phyloP scores from a whole-genome alignment of 805 yeast genomes.

The Metschnikowia lachancei region DNA sequence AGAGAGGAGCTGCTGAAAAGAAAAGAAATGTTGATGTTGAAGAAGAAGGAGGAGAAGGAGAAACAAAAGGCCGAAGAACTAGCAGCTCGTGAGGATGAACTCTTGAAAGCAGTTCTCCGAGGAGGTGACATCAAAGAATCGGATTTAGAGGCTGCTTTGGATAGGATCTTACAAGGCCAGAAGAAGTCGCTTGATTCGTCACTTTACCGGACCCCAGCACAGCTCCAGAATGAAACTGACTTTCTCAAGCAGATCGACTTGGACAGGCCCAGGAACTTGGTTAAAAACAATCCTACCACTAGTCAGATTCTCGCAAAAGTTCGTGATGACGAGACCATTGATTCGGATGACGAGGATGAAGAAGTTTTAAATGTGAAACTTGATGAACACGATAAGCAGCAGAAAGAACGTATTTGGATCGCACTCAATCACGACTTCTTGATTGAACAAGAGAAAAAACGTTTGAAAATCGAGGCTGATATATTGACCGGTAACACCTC shows the following conservation, averaged over 20 bases:
- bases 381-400: conserved; percentile 62
- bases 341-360: conserved; percentile 76
- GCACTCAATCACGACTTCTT: conserved; percentile 84
- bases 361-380: conserved; percentile 64
- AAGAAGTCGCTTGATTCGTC: conserved; percentile 21
- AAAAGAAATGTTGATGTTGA: neutral
- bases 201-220: conserved; percentile 21
- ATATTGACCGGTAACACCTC: conserved; percentile 72
- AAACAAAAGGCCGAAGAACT: conserved; percentile 3
- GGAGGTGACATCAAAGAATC: conserved; percentile 33
- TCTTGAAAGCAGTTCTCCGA: conserved; percentile 28
- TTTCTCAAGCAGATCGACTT: conserved; percentile 20
- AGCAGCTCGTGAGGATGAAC: conserved; percentile 17
- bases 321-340: conserved; percentile 57
- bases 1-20: neutral
- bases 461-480: conserved; percentile 84
- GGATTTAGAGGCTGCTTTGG: conserved; percentile 21
- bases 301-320: conserved; percentile 50
- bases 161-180: conserved; percentile 21
- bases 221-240: conserved; percentile 19
- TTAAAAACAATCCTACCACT: conserved; percentile 54
- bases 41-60: conserved; percentile 1
- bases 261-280: conserved; percentile 48
- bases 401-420: conserved; percentile 86
- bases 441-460: conserved; percentile 78